Evolutionary conservation across 148 eudicot species (phyloP).

Genomic region (Cornus kousa): DNA sequence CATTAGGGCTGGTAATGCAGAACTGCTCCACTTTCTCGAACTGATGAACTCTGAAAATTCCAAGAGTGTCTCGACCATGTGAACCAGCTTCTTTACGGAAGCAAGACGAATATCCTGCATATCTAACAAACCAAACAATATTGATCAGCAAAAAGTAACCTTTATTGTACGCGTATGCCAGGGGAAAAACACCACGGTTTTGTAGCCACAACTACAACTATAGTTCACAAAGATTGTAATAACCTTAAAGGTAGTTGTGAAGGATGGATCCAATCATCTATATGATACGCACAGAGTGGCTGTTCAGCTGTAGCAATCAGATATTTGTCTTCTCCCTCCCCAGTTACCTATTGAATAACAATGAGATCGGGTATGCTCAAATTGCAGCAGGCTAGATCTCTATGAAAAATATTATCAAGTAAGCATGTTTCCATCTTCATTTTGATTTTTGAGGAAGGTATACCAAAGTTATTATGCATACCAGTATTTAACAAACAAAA

Average conservation of each 20-base stretch:
- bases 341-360: constrained; percentile 56
- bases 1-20: constrained; percentile 76
- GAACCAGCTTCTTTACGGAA: constrained; percentile 97
- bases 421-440: background rate
- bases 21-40: constrained; percentile 95
- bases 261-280: constrained; percentile 93
- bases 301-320: constrained; percentile 97
- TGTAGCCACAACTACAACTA: background rate
- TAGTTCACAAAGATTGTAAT: background rate
- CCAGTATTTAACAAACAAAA: too few relatives aligned
- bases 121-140: constrained; percentile 36
- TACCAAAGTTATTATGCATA: too few relatives aligned
- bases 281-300: constrained; percentile 92
- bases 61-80: constrained; percentile 91
- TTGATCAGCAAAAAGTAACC: constrained; percentile 15
- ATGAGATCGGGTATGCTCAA: constrained; percentile 6
- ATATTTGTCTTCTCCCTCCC: constrained; percentile 96
- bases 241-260: constrained; percentile 77
- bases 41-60: constrained; percentile 93
- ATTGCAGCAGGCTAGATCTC: background rate
- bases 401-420: background rate
- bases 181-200: background rate
- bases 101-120: constrained; percentile 92
- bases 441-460: too few relatives aligned
- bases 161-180: background rate